phyloP scores from a whole-genome alignment of 257 asterid genomes.

The Solanum neorickii region DNA sequence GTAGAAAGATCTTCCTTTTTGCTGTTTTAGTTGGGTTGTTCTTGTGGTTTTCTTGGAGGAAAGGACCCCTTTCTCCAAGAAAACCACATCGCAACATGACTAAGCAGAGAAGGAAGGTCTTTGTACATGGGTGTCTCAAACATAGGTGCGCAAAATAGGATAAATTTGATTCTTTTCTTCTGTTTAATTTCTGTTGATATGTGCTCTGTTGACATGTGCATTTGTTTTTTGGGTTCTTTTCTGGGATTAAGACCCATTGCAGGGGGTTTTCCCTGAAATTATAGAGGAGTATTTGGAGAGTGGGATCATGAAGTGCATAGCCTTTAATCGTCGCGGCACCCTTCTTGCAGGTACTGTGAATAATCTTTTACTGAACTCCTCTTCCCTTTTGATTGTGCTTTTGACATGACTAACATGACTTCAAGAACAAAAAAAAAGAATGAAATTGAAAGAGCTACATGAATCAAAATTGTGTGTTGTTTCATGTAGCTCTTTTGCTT shows the following conservation, averaged over 20 bases:
- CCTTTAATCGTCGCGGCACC: conserved; percentile 89
- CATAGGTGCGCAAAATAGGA: background rate
- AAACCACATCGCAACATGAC: background rate
- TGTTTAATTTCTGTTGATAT: background rate
- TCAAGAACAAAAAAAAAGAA: no score
- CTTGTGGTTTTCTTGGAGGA: background rate
- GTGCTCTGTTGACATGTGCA: background rate
- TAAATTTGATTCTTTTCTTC: background rate
- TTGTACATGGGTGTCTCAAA: background rate
- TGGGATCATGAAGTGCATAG: conserved; percentile 69
- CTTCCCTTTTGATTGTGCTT: background rate
- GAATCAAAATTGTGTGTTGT: no score
- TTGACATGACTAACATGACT: background rate
- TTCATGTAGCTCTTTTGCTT: background rate
- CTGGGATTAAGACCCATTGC: conserved; percentile 59
- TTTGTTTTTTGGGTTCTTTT: background rate
- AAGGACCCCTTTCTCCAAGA: background rate
- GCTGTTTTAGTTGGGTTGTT: background rate
- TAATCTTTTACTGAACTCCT: background rate
- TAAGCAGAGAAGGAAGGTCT: background rate
- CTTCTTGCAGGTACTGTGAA: conserved; percentile 69
- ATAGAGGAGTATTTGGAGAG: conserved; percentile 87
- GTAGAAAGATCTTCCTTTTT: background rate
- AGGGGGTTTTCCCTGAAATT: conserved; percentile 91
- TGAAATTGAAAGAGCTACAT: background rate